A percentile compares a stretch with the other conserved stretches of the same genome.
Evolutionary conservation across 352 stramenopile genomes (phyloP).

Genomic region (Pythium coloratum): DNA sequence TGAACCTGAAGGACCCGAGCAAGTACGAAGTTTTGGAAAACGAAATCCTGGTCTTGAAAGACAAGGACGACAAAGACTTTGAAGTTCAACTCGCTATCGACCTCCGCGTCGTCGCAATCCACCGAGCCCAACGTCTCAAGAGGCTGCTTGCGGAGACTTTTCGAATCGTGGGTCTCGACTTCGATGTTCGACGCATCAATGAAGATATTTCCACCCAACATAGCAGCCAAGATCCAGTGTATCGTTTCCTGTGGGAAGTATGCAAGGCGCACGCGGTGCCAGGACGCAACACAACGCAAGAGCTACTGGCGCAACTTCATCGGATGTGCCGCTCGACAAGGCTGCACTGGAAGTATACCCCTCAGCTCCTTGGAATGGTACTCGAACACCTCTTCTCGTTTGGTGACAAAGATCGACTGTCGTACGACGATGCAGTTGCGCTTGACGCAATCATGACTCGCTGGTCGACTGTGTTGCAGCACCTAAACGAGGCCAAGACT

Average conservation of each 20-base stretch:
- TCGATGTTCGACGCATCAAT: slow-evolving; percentile 51
- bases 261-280: slow-evolving; percentile 45
- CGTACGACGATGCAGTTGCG: slow-evolving; percentile 45
- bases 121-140: slow-evolving; percentile 49
- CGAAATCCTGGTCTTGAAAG: slow-evolving; percentile 40
- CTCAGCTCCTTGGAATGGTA: slow-evolving; percentile 59
- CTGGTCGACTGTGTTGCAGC: slow-evolving; percentile 51
- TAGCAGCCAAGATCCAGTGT: slow-evolving; percentile 11
- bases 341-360: slow-evolving; percentile 68
- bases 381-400: slow-evolving; percentile 53
- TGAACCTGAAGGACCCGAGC: slow-evolving; percentile 33
- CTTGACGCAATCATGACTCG: slow-evolving; percentile 52
- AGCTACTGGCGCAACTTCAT: slow-evolving; percentile 49
- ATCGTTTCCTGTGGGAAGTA: slow-evolving; percentile 58
- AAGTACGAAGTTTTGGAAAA: slow-evolving; percentile 27
- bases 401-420: slow-evolving; percentile 53
- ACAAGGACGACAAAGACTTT: slow-evolving; percentile 42
- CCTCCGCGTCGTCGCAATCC: slow-evolving; percentile 48
- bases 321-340: slow-evolving; percentile 41
- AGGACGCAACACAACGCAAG: slow-evolving; percentile 32
- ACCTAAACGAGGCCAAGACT: slow-evolving; percentile 56
- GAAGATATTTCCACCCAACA: slow-evolving; percentile 10
- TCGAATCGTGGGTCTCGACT: slow-evolving; percentile 57
- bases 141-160: slow-evolving; percentile 62
- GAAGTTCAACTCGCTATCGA: slow-evolving; percentile 42